Evolutionary conservation across 2,329 filamentous ascomycete genomes (phyloP), one percentile per base, ranked within the genome.

Genomic region (Triangularia verruculosa): DNA sequence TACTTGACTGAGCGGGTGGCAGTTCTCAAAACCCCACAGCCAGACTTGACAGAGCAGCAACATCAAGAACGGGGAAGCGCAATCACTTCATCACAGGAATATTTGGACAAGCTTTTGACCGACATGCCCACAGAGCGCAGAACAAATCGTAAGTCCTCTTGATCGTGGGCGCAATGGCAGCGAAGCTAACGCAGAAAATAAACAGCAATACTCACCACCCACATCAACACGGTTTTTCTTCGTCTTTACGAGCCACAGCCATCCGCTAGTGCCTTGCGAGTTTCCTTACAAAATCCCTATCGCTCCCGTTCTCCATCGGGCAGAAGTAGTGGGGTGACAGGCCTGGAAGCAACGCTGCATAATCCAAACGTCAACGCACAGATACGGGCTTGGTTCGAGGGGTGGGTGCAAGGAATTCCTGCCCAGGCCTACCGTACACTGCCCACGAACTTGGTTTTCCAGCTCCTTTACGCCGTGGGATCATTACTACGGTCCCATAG

Each of bases 1-100:
- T 77, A 80, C 20, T 70, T 87, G 17, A 79, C 78, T 0, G 80
- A 85, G 61, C 80, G 78, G n/a, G 81, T 86, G 1, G 74, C 77
- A 0, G 76, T 77, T 20, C 68, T 82, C 1, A 77, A 78, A 22
- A 61, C 22, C 25, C 30, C 61, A 3, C 60, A 58, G 8, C 28
- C 22, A 12, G 61, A 56, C 17, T n/a, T 51, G 32, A 32, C 55
- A 2, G 25, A 34, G 32, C 47, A 55, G 17, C 51, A 24, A 11
- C 13, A 54, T 6, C 30, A 39, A 15, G 61, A 59, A 25, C 22
- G 20, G 13, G 32, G 30, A 13, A 57, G 24, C 20, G 61, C 61
- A 1, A 34, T 63, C 24, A 32, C 56, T 2, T 54, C 51, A 8
- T 63, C 57, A 12, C 56, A 52, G 22, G 61, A 54, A 30, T 63